Evolutionary conservation across 106 monocot genomes (phyloP), one percentile per base, ranked within the genome.

Genomic region (Alisma plantagoaquatica): DNA sequence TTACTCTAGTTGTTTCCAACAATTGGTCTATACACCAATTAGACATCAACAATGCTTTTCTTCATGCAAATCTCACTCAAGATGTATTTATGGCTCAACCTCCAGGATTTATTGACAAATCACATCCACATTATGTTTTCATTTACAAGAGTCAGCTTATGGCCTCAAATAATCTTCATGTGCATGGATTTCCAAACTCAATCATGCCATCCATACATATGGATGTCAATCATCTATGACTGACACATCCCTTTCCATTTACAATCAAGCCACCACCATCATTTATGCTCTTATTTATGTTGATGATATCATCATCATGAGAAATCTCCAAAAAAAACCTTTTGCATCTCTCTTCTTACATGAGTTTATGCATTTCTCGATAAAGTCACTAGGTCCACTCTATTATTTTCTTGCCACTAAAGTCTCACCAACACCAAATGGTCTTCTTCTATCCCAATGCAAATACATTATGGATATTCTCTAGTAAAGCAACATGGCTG

Each of bases 161-260:
- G 45, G 45, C 45, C 19, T 46, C 4, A 46, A 46, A 46, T 18
- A 46, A n/a, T 4, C 45, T 18, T 18, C 45, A 3, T 18, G 16
- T 3, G 45, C 45, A n/a, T 46, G 45, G 45, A n/a, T 46, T 46
- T 4, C 4, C 6, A 17, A 46, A 46, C 3, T 46, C 3, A 10
- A 4, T 3, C 3, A 6, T 4, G 14, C 19, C n/a, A 10, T 46
- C 19, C 10, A 3, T 10, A n/a, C 4, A n/a, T 18, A 46, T 10
- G 4, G 45, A 4, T 46, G 14, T 18, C 3, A 3, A 3, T 3
- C n/a, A 3, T 10, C n/a, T 3, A 46, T n/a, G n/a, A 6, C 4
- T 46, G 45, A 46, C 45, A 10, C 4, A 10, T 46, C 45, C n/a
- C 45, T 46, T n/a, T 46, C 19, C 45, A 46, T 46, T 18, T n/a